These are phyloP conservation scores for Silene noctiflora DNA, from an alignment of 179 eudicot genomes.

Conservation along the genomic window DNA sequence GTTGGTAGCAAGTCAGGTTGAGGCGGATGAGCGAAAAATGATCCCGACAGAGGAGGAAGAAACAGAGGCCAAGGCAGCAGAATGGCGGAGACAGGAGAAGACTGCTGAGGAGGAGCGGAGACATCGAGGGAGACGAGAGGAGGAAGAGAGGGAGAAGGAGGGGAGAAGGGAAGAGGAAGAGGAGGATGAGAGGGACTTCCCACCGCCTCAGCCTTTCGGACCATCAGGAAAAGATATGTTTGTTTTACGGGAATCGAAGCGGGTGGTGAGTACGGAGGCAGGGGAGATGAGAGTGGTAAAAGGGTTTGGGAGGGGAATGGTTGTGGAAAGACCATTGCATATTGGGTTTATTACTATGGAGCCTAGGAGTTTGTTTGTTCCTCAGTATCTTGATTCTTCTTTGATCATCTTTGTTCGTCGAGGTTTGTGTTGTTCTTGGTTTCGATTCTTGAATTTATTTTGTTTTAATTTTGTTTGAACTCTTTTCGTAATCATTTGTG, in stretches of 20 bases:
- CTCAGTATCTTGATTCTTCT: constrained; percentile 72
- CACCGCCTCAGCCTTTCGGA: constrained; percentile 12
- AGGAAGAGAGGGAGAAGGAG: constrained; percentile 5
- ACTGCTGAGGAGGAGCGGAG: neutral
- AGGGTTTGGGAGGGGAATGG: constrained; percentile 29
- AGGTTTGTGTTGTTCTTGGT: constrained; percentile 38
- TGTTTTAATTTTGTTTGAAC: no score
- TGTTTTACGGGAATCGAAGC: constrained; percentile 37
- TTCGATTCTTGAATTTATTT: no score
- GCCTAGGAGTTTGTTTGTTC: constrained; percentile 60
- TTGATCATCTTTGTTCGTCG: constrained; percentile 59
- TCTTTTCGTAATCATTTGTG: no score
- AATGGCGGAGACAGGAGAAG: constrained; percentile 15
- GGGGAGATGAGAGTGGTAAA: constrained; percentile 63
- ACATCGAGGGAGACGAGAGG: constrained; percentile 8
- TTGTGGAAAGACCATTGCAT: constrained; percentile 41
- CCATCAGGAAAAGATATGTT: constrained; percentile 30
- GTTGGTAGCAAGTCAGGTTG: constrained; percentile 17
- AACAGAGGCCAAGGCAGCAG: constrained; percentile 15
- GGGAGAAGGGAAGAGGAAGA: constrained; percentile 10
- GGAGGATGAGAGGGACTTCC: constrained; percentile 3
- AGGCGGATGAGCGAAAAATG: constrained; percentile 3
- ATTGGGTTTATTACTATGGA: constrained; percentile 84
- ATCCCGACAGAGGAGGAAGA: constrained; percentile 19
- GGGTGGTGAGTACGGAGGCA: constrained; percentile 59